These are phyloP conservation scores for Brachypodium distachyon DNA, from an alignment of 202 grass and related monocot genomes.

Conservation along the genomic window DNA sequence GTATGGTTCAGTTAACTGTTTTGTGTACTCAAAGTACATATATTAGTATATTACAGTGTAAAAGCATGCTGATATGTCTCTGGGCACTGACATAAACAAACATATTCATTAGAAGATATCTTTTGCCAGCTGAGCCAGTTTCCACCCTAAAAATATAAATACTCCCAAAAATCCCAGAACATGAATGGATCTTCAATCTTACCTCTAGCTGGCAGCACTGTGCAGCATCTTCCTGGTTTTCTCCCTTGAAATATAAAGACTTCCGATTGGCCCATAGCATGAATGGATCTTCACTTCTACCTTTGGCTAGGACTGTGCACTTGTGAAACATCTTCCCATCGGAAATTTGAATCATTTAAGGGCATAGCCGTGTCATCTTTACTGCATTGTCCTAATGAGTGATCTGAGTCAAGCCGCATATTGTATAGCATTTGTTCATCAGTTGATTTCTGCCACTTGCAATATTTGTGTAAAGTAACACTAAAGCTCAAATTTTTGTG, in stretches of 20 bases:
- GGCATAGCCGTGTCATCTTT: not conserved
- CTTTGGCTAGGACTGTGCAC: too few relatives aligned
- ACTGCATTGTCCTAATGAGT: not conserved
- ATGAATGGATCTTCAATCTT: not conserved
- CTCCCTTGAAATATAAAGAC: not conserved
- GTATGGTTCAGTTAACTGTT: not conserved
- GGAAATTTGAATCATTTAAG: not conserved
- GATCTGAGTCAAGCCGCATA: not conserved
- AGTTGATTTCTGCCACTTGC: not conserved
- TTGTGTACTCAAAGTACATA: not conserved
- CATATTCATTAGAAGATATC: not conserved
- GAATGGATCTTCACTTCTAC: not conserved
- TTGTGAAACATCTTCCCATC: not conserved
- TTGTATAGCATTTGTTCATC: not conserved
- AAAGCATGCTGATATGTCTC: not conserved
- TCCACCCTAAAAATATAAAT: not conserved
- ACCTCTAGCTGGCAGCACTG: not conserved
- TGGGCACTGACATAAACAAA: not conserved
- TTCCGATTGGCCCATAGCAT: not conserved
- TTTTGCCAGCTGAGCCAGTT: not conserved
- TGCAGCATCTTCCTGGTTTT: not conserved
- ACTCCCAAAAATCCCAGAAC: not conserved
- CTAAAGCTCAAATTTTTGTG: constrained; percentile 1
- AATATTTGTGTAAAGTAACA: not conserved
- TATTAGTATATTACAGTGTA: not conserved